Conservation (phyloP, 2,329 filamentous ascomycete species). For the Alternaria incomplexa region DNA sequence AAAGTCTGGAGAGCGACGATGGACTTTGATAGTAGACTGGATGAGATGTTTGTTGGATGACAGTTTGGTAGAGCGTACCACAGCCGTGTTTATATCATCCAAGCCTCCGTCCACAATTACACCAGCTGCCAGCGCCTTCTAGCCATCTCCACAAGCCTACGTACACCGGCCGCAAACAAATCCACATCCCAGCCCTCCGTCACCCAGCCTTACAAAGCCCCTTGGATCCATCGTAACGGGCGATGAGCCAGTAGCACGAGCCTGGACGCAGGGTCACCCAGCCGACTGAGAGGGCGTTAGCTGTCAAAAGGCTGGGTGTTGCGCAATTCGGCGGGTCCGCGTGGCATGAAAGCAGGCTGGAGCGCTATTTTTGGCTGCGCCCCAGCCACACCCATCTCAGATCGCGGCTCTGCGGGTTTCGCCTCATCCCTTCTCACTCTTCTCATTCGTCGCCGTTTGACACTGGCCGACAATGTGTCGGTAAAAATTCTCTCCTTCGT, state of each 20-base stretch:
- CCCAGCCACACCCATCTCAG: slow-evolving; percentile 8
- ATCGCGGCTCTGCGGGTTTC: slow-evolving; percentile 2
- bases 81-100: slow-evolving; percentile 11
- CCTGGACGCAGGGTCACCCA: neutral
- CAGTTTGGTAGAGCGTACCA: neutral
- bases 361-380: slow-evolving; percentile 6
- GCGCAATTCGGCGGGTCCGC: slow-evolving; percentile 1
- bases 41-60: neutral
- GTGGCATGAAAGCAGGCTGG: slow-evolving; percentile 1
- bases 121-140: neutral
- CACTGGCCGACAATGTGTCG: neutral
- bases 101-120: neutral
- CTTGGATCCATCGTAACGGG: slow-evolving; percentile 3
- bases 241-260: slow-evolving; percentile 6
- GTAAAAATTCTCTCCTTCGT: neutral
- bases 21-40: neutral
- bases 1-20: neutral
- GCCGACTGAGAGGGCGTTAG: neutral
- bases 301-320: slow-evolving; percentile 4
- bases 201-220: slow-evolving; percentile 9
- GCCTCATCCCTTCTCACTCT: neutral
- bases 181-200: slow-evolving; percentile 14
- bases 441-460: neutral
- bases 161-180: slow-evolving; percentile 14
- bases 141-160: slow-evolving; percentile 12